A percentile compares a stretch with the other conserved stretches of the same genome.
phyloP scores from a whole-genome alignment of 2,329 filamentous ascomycete species.

The Chalaropsis thielavioides region DNA sequence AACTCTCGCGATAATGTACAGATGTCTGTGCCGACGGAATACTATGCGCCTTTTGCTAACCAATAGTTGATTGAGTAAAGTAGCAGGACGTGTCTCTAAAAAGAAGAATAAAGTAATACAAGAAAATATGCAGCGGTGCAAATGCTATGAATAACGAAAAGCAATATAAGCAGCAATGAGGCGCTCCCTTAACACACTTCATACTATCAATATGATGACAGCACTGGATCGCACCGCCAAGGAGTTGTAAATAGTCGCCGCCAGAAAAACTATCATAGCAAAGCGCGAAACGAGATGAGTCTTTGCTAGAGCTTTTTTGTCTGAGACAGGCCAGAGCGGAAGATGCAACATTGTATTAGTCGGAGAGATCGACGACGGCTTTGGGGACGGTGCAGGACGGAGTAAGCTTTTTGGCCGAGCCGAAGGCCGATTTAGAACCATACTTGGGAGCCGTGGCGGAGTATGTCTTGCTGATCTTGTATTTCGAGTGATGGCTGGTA shows the following conservation, averaged over 20 bases:
- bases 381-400: not conserved
- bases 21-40: not conserved
- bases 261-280: not conserved
- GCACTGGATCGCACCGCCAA: not conserved
- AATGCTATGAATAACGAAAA: not conserved
- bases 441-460: not conserved
- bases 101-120: not conserved
- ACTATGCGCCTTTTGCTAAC: too few relatives aligned
- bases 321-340: not conserved
- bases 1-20: not conserved
- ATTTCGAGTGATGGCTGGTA: not conserved
- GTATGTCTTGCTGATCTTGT: slow-evolving; percentile 3
- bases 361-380: not conserved
- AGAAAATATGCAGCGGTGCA: not conserved
- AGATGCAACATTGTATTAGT: not conserved
- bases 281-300: not conserved
- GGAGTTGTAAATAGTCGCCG: not conserved
- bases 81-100: not conserved
- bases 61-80: not conserved
- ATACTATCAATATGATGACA: not conserved
- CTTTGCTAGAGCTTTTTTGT: not conserved
- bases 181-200: not conserved
- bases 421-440: not conserved
- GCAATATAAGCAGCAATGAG: not conserved
- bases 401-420: not conserved